phyloP scores from a whole-genome alignment of 1,284 basidiomycete species.

The Ustanciosporium gigantosporum region DNA sequence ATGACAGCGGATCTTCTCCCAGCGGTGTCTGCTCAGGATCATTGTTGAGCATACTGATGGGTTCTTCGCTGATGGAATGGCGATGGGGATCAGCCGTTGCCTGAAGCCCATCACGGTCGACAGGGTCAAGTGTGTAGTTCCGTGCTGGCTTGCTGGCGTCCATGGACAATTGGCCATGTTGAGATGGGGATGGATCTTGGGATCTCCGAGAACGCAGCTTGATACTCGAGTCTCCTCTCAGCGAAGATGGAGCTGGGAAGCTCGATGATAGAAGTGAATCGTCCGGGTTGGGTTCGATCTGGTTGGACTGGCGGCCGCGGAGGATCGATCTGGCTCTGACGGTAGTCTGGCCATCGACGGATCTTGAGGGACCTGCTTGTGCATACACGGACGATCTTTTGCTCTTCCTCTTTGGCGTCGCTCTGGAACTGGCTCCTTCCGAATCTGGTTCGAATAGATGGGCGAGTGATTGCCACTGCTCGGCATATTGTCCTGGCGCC shows the following conservation, averaged over 20 bases:
- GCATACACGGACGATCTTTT: conserved; percentile 1
- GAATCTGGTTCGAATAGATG: conserved; percentile 32
- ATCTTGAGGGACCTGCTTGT: not conserved
- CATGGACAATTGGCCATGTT: too few relatives aligned
- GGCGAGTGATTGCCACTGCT: conserved; percentile 50
- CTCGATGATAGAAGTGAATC: conserved; percentile 19
- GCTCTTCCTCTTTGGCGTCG: conserved; percentile 8
- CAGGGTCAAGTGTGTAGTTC: too few relatives aligned
- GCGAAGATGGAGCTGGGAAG: conserved; percentile 12
- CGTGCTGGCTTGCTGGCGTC: too few relatives aligned
- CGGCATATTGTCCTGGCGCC: conserved; percentile 33
- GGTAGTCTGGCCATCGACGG: not conserved
- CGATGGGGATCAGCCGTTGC: conserved; percentile 4
- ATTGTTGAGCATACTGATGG: conserved; percentile 27
- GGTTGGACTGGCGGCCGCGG: not conserved
- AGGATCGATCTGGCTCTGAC: not conserved
- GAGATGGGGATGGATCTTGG: not conserved
- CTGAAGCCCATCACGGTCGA: too few relatives aligned
- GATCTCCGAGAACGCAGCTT: conserved; percentile 21
- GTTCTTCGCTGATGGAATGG: conserved; percentile 38
- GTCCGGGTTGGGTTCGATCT: conserved; percentile 9
- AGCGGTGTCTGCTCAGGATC: conserved; percentile 45
- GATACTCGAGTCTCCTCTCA: conserved; percentile 26
- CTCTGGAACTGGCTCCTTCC: not conserved
- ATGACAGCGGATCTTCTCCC: conserved; percentile 47